Conservation (phyloP, 225 moss, liverwort and hornwort species). For the Bryum argenteum region DNA sequence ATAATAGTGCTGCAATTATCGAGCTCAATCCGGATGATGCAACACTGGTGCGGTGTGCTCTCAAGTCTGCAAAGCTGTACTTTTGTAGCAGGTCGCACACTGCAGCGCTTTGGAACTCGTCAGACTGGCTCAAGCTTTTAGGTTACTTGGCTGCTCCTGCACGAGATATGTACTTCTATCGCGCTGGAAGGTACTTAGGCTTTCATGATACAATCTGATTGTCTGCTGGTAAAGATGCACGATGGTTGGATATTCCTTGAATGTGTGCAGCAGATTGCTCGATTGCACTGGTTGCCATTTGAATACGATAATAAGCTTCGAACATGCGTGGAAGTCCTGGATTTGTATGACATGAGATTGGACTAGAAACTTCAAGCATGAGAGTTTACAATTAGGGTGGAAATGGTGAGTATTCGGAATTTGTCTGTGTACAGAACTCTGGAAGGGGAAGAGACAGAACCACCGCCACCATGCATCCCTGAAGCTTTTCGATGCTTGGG, state of each 20-base stretch:
- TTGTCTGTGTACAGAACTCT: slow-evolving; percentile 29
- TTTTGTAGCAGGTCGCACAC: slow-evolving; percentile 70
- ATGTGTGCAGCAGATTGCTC: slow-evolving; percentile 4
- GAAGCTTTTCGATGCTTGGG: slow-evolving; percentile 62
- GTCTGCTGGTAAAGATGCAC: slow-evolving; percentile 30
- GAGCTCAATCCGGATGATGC: slow-evolving; percentile 76
- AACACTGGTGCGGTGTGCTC: slow-evolving; percentile 64
- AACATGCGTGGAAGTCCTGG: slow-evolving; percentile 4
- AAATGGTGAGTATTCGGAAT: slow-evolving; percentile 3
- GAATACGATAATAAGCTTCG: neutral
- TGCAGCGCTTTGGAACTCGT: slow-evolving; percentile 56
- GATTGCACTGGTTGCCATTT: slow-evolving; percentile 6
- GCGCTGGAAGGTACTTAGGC: slow-evolving; percentile 73
- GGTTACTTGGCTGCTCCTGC: slow-evolving; percentile 72
- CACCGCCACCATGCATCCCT: slow-evolving; percentile 85
- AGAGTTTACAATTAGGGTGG: neutral
- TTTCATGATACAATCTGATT: slow-evolving; percentile 30
- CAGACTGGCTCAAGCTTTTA: slow-evolving; percentile 71
- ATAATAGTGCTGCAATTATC: slow-evolving; percentile 78
- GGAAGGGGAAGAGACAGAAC: slow-evolving; percentile 69
- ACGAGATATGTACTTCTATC: slow-evolving; percentile 73
- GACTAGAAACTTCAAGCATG: neutral
- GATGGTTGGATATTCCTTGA: slow-evolving; percentile 41
- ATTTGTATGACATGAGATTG: neutral
- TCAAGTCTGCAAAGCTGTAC: slow-evolving; percentile 87